A percentile compares a stretch with the other conserved stretches of the same genome.
These are phyloP conservation scores for Uncinocarpus reesii DNA, from an alignment of 2,329 filamentous ascomycete genomes.

Conservation along the genomic window DNA sequence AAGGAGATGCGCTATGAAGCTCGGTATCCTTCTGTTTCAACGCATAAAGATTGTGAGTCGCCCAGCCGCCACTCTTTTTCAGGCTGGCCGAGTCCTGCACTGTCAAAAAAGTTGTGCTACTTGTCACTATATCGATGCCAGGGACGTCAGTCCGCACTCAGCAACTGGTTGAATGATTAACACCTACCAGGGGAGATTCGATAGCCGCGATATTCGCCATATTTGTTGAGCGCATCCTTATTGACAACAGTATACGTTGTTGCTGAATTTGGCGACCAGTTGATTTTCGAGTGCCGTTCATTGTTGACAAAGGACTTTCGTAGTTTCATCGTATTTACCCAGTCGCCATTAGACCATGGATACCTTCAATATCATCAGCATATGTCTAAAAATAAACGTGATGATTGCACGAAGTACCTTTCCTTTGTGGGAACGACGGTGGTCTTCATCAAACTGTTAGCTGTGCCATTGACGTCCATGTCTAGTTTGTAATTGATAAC, in stretches of 20 bases:
- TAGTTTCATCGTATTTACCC: slow-evolving; percentile 27
- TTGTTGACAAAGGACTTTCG: slow-evolving; percentile 38
- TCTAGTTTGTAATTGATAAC: slow-evolving; percentile 48
- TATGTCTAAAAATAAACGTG: too few relatives aligned
- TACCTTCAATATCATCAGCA: slow-evolving; percentile 7
- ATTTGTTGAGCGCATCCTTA: slow-evolving; percentile 39
- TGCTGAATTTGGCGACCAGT: slow-evolving; percentile 41
- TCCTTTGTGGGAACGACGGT: slow-evolving; percentile 8
- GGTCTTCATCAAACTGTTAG: slow-evolving; percentile 13
- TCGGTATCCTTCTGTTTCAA: slow-evolving; percentile 22
- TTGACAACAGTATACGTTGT: slow-evolving; percentile 46
- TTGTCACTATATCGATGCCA: slow-evolving; percentile 3
- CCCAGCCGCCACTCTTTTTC: slow-evolving; percentile 40
- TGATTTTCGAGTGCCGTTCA: slow-evolving; percentile 32
- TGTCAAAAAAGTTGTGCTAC: slow-evolving; percentile 37
- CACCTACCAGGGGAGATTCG: slow-evolving; percentile 7
- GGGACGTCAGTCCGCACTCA: background rate
- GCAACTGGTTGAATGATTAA: background rate
- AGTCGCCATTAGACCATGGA: slow-evolving; percentile 17
- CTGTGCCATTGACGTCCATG: slow-evolving; percentile 42
- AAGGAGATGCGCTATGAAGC: slow-evolving; percentile 14
- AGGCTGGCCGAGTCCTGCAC: slow-evolving; percentile 41
- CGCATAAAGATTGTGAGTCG: slow-evolving; percentile 44
- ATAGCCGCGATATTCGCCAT: slow-evolving; percentile 44
- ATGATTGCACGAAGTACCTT: background rate